phyloP scores from a whole-genome alignment of 2,329 filamentous ascomycete species.

The Venturia asperata region DNA sequence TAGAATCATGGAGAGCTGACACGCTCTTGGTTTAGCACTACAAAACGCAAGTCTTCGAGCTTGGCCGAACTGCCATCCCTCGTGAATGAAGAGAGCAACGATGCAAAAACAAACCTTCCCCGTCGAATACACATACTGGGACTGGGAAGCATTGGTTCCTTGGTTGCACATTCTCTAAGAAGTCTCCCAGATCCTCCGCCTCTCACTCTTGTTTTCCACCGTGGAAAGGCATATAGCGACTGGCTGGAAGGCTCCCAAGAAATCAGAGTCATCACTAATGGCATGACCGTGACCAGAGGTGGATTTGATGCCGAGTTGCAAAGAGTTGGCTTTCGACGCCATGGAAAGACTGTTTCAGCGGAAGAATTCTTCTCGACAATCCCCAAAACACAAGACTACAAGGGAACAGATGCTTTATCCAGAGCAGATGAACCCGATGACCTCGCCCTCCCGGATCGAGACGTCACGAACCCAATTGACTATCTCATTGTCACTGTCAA shows the following conservation, averaged over 20 bases:
- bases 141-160: slow-evolving; percentile 69
- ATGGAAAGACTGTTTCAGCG: slow-evolving; percentile 30
- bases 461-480: slow-evolving; percentile 46
- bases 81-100: slow-evolving; percentile 5
- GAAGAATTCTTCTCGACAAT: slow-evolving; percentile 13
- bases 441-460: neutral
- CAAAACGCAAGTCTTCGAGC: neutral
- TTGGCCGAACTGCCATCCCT: slow-evolving; percentile 6
- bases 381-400: neutral
- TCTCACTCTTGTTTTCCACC: slow-evolving; percentile 73
- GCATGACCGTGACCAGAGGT: slow-evolving; percentile 31
- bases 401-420: neutral
- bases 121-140: slow-evolving; percentile 67
- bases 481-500: slow-evolving; percentile 78
- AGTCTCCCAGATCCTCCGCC: slow-evolving; percentile 57
- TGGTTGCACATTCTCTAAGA: slow-evolving; percentile 68
- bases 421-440: neutral
- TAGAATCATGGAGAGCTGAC: slow-evolving; percentile 21
- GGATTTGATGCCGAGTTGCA: slow-evolving; percentile 43
- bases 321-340: slow-evolving; percentile 30
- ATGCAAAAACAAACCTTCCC: neutral
- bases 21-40: neutral
- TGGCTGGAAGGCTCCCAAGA: slow-evolving; percentile 44
- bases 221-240: slow-evolving; percentile 34
- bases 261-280: slow-evolving; percentile 42